Evolutionary conservation across 108 stramenopile species (phyloP).

Genomic region (Bacterosira constricta): DNA sequence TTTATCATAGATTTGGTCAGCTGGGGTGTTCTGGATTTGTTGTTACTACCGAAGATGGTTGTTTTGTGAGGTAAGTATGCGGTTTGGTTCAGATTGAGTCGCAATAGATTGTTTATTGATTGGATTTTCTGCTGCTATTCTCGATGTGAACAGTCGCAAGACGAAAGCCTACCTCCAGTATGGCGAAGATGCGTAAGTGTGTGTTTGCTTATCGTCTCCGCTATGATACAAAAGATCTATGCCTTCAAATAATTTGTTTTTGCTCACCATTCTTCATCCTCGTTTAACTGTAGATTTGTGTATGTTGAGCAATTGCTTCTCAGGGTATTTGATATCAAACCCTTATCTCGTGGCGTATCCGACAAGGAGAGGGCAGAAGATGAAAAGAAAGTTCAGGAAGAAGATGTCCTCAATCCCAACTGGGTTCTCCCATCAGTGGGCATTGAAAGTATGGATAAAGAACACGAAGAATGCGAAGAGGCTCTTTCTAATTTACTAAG

Average conservation of each 20-base stretch:
- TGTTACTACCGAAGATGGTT: slow-evolving; percentile 45
- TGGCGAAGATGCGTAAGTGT: slow-evolving; percentile 42
- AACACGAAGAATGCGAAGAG: slow-evolving; percentile 47
- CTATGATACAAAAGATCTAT: too few species aligned
- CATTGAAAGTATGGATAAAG: slow-evolving; percentile 47
- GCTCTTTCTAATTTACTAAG: slow-evolving; percentile 23
- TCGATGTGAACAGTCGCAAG: too few species aligned
- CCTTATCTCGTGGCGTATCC: background rate
- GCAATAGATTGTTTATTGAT: too few species aligned
- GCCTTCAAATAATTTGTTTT: too few species aligned
- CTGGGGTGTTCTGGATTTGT: slow-evolving; percentile 63
- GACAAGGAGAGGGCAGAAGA: background rate
- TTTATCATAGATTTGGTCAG: slow-evolving; percentile 46
- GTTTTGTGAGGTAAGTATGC: too few species aligned
- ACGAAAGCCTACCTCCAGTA: slow-evolving; percentile 51
- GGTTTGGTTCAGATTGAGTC: too few species aligned
- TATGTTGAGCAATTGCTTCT: slow-evolving; percentile 45
- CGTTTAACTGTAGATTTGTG: too few species aligned
- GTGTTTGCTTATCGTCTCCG: slow-evolving; percentile 42
- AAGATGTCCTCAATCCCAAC: slow-evolving; percentile 5
- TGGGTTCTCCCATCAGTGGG: slow-evolving; percentile 46
- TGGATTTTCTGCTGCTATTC: too few species aligned
- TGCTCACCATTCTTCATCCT: too few species aligned
- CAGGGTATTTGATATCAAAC: slow-evolving; percentile 8
- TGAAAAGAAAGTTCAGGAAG: background rate